These are phyloP conservation scores for Trametes coccinea DNA, from an alignment of 768 basidiomycete species.

Conservation along the genomic window DNA sequence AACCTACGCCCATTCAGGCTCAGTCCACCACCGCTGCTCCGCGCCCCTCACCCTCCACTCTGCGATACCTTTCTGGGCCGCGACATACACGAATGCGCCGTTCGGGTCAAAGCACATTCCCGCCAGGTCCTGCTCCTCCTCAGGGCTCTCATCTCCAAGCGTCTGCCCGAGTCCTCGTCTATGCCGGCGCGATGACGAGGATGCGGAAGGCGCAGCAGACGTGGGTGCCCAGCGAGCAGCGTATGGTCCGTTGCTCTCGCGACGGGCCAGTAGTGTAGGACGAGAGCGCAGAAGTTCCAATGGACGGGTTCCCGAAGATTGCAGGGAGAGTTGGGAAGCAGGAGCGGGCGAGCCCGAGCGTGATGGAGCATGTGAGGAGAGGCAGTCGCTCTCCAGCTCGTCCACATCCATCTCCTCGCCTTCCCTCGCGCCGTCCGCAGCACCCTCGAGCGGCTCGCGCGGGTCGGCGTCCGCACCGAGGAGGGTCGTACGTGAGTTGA, in stretches of 20 bases:
- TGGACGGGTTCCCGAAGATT: slow-evolving; percentile 15
- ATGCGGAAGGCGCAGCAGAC: slow-evolving; percentile 1
- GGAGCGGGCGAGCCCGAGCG: slow-evolving; percentile 43
- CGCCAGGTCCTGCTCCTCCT: too few species aligned
- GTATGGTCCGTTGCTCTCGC: slow-evolving; percentile 29
- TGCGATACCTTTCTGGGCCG: slow-evolving; percentile 61
- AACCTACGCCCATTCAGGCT: slow-evolving; percentile 43
- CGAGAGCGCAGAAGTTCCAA: slow-evolving; percentile 24
- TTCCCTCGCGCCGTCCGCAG: slow-evolving; percentile 27
- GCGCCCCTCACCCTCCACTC: slow-evolving; percentile 78
- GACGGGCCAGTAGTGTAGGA: slow-evolving; percentile 25
- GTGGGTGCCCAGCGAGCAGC: slow-evolving; percentile 16
- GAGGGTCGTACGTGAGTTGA: slow-evolving; percentile 30
- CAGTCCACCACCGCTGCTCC: slow-evolving; percentile 74
- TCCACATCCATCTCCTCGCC: slow-evolving; percentile 46
- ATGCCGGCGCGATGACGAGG: slow-evolving; percentile 5
- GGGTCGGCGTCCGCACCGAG: slow-evolving; percentile 9
- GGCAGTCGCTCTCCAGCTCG: slow-evolving; percentile 52
- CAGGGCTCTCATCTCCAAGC: too few species aligned
- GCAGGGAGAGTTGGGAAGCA: slow-evolving; percentile 24
- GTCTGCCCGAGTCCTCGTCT: too few species aligned
- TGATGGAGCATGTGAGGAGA: slow-evolving; percentile 50
- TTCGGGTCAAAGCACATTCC: too few species aligned
- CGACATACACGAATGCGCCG: slow-evolving; percentile 53
- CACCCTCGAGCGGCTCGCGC: slow-evolving; percentile 20